Base-by-base conservation (phyloP, 1,284 basidiomycete species). In the Cystobasidiaceae sp. region DNA sequence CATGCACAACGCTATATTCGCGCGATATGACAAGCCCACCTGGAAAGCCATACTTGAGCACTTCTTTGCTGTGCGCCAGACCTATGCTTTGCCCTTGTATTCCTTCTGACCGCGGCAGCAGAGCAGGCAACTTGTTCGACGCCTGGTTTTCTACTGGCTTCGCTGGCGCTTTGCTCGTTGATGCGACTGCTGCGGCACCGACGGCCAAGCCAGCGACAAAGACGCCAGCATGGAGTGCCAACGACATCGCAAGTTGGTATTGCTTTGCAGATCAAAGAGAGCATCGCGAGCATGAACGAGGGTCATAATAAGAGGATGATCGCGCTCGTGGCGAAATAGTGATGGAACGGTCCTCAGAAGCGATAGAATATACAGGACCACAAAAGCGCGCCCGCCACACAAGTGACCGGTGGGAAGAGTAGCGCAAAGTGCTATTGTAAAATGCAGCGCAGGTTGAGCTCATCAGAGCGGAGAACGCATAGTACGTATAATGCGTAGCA, bases 41-140 rank as follows among this genome's bases (percentile, higher is more conserved):
- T 72, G 88, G 88, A 75, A 87, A 82, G 3, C 88, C 88, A 72
- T 88, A 85, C 73, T 84, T 88, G 67, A 89, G 76, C 0, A 84
- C 71, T 70, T 72, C 69, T n/a, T n/a, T n/a, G n/a, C n/a, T n/a
- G n/a, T 11, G 39, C 37, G 4, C 49, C 33, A 45, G 60, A 43
- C 25, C 49, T 50, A 33, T 75, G 74, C 19, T 78, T 6, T 25
- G n/a, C n/a, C 46, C 13, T 34, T 50, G 46, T 27, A 59, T 6
- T 44, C 37, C 32, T 9, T 56, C 54, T 4, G 32, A 27, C 21
- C 37, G 19, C n/a, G 54, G 54, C n/a, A 56, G 39, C 25, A 56
- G 54, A 44, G 23, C 37, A 34, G 32, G 54, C 27, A 56, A 37
- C 27, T 52, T 52, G 19, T n/a, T n/a, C n/a, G n/a, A n/a, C n/a